Conservation (phyloP, 345 rosid species). For the Hibiscus mutabilis region DNA sequence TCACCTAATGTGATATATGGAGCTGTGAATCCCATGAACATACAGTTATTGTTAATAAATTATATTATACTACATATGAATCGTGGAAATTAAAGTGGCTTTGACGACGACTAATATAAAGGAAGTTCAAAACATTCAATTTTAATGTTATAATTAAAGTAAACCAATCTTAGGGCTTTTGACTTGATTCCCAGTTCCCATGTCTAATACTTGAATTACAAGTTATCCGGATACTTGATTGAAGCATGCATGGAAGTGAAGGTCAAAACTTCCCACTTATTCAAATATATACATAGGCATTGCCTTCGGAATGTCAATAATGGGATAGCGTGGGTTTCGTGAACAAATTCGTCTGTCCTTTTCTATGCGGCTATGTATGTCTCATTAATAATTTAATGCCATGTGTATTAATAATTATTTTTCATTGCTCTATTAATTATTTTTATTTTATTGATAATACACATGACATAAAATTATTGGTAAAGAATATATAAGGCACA, state of each 20-base stretch:
- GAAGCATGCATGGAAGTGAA: constrained; percentile 3
- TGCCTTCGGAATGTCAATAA: too few relatives aligned
- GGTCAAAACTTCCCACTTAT: background rate
- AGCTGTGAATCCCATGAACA: too few relatives aligned
- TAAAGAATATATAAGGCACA: too few relatives aligned
- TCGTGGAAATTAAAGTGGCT: background rate
- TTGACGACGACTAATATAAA: background rate
- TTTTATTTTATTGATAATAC: too few relatives aligned
- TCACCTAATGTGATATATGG: background rate
- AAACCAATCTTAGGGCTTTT: background rate
- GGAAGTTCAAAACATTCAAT: background rate
- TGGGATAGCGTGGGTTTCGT: too few relatives aligned
- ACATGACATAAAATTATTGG: too few relatives aligned
- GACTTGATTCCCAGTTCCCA: background rate
- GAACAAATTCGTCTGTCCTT: too few relatives aligned
- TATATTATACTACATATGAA: background rate
- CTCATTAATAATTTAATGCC: too few relatives aligned
- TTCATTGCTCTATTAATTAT: too few relatives aligned
- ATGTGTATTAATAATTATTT: too few relatives aligned
- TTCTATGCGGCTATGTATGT: too few relatives aligned
- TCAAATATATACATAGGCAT: background rate
- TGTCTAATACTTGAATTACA: background rate
- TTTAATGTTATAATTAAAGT: background rate
- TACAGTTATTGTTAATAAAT: background rate
- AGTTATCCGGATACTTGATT: background rate